Conservation (phyloP, 176 grass and related monocot genomes). For the Avena insularis region DNA sequence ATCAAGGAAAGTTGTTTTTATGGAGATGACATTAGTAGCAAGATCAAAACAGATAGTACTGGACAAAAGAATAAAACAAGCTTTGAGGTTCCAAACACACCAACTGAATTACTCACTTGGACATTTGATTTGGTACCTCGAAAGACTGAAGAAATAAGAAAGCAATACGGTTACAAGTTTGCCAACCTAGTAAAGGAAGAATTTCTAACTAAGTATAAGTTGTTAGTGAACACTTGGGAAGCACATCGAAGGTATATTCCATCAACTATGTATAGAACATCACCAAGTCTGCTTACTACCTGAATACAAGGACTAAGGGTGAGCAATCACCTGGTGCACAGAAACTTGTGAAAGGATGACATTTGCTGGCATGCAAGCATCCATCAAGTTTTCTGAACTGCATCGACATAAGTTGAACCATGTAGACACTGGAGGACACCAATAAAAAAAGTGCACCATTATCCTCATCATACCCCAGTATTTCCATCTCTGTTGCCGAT, state of each 20-base stretch:
- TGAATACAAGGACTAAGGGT: background rate
- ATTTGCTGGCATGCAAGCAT: background rate
- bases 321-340: background rate
- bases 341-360: slow-evolving; percentile 3
- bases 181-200: too few relatives aligned
- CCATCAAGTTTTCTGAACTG: background rate
- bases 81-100: background rate
- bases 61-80: background rate
- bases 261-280: background rate
- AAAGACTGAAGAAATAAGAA: background rate
- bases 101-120: background rate
- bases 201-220: background rate
- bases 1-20: background rate
- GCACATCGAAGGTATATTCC: background rate
- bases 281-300: background rate
- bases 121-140: background rate
- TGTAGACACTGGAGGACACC: background rate
- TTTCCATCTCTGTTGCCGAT: background rate
- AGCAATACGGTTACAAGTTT: background rate
- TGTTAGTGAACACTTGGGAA: background rate
- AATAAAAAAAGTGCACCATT: background rate
- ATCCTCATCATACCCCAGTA: slow-evolving; percentile 10
- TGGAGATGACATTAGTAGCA: background rate
- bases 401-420: background rate
- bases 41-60: background rate